phyloP scores from a whole-genome alignment of 148 eudicot species.

The Rhododendron simsii region DNA sequence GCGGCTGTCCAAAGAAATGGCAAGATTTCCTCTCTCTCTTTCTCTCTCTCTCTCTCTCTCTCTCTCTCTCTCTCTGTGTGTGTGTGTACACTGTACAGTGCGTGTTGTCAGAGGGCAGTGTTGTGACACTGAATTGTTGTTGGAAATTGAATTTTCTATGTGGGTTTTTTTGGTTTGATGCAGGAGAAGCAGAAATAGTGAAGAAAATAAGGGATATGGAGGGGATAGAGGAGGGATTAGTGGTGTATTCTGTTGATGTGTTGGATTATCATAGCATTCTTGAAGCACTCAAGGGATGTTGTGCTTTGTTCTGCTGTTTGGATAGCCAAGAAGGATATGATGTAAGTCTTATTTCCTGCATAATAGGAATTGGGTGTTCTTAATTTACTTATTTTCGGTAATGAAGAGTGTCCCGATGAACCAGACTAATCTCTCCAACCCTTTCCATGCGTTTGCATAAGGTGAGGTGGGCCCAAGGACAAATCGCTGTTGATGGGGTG shows the following conservation, averaged over 20 bases:
- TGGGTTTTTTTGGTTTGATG: conserved; percentile 3
- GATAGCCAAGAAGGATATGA: conserved; percentile 36
- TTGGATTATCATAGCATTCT: conserved; percentile 50
- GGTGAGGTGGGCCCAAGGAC: no score
- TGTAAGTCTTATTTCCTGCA: conserved; percentile 13
- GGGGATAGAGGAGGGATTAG: conserved; percentile 23
- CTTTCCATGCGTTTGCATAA: no score
- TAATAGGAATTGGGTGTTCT: not conserved
- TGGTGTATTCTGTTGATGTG: conserved; percentile 27
- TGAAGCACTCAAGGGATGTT: conserved; percentile 31
- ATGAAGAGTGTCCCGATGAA: no score
- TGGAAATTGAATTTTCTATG: not conserved
- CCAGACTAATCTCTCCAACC: no score
- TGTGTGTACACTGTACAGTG: not conserved
- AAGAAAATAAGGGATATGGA: conserved; percentile 35
- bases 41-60: not conserved
- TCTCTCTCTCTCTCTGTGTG: not conserved
- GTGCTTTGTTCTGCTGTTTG: conserved; percentile 39
- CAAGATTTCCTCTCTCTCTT: conserved; percentile 5
- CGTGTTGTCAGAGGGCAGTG: not conserved
- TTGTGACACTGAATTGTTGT: not conserved
- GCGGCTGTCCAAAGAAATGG: conserved; percentile 35
- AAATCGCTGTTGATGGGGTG: not conserved
- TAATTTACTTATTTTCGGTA: not conserved
- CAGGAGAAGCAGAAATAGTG: conserved; percentile 34